Evolutionary conservation across 306 rosid genomes (phyloP), one percentile per base, ranked within the genome.

Genomic region (Trichosanthes cucumerina): DNA sequence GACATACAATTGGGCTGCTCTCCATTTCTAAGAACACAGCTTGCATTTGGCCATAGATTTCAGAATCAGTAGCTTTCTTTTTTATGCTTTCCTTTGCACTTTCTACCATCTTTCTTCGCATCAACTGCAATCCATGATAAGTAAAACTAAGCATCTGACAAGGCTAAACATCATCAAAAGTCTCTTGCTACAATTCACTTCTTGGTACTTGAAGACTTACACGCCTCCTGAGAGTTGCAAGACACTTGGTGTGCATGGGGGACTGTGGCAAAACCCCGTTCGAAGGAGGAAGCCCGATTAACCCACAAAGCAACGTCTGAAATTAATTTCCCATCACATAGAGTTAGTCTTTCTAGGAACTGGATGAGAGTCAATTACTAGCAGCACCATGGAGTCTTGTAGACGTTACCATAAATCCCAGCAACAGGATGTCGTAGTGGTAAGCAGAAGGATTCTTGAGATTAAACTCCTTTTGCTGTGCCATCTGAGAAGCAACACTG

Each of bases 201-300:
- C 38, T 7, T 44, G 4, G 70, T 52, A 24, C 71, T 39, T 60
- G 5, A 56, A 56, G 15, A 80, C 78, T 33, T 28, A 94, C 97
- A 85, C 91, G 98, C 79, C 83, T 88, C 78, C 88, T 92, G 58
- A 92, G 92, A 84, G 89, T 88, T 66, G 96, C 89, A 10, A 94
- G 96, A 87, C 96, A 92, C 85, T 90, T 92, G 24, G 97, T 87
- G 87, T 94, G 98, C 98, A 94, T 89, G 38, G 98, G 98, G 18
- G 98, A 89, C 83, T 94, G 98, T 36, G 98, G 98, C 46, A 94
- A 80, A 71, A 92, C 98, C 52, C 98, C 98, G 78, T 94, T 94
- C 26, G 96, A 90, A 81, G 97, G 97, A 50, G 98, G 97, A 34
- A 94, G 78, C 33, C 97, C 98, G 73, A 94, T 63, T 76, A 94